These are phyloP conservation scores for Phlebiopsis gigantea DNA, from an alignment of 768 basidiomycete genomes.

Conservation along the genomic window DNA sequence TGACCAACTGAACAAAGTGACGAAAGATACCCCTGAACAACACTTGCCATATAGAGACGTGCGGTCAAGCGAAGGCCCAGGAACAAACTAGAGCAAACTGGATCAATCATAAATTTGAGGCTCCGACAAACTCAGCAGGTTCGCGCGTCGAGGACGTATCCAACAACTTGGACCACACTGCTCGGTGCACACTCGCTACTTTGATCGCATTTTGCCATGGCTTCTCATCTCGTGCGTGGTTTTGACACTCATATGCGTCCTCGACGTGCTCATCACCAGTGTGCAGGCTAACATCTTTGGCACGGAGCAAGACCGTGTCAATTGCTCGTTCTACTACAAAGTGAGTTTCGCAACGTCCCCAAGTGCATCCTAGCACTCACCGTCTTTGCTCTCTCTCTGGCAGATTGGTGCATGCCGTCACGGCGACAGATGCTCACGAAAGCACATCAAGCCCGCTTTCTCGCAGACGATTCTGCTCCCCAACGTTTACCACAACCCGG, in stretches of 20 bases:
- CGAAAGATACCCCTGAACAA: background rate
- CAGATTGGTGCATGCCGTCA: conserved; percentile 98
- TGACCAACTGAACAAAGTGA: background rate
- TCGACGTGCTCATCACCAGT: too few species aligned
- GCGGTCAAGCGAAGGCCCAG: background rate
- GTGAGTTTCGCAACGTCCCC: conserved; percentile 33
- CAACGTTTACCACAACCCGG: conserved; percentile 98
- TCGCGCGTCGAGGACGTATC: conserved; percentile 2
- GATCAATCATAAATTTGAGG: background rate
- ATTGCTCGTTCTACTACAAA: conserved; percentile 99
- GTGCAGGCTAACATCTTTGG: conserved; percentile 90
- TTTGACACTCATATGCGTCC: background rate
- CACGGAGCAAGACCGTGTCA: conserved; percentile 92
- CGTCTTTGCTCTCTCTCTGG: conserved; percentile 7
- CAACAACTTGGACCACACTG: background rate
- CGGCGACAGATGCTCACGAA: conserved; percentile 96
- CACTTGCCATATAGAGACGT: background rate
- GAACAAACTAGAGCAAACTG: conserved; percentile 7
- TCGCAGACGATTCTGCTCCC: conserved; percentile 95
- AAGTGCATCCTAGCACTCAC: background rate
- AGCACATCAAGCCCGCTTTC: conserved; percentile 97
- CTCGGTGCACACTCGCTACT: background rate
- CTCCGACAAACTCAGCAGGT: conserved; percentile 14
- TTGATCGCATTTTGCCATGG: conserved; percentile 31
- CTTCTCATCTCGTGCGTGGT: conserved; percentile 71